Evolutionary conservation across 1,139 yeast genomes (phyloP), one percentile per base, ranked within the genome.

Genomic region (Sugiyamaella pinicola): DNA sequence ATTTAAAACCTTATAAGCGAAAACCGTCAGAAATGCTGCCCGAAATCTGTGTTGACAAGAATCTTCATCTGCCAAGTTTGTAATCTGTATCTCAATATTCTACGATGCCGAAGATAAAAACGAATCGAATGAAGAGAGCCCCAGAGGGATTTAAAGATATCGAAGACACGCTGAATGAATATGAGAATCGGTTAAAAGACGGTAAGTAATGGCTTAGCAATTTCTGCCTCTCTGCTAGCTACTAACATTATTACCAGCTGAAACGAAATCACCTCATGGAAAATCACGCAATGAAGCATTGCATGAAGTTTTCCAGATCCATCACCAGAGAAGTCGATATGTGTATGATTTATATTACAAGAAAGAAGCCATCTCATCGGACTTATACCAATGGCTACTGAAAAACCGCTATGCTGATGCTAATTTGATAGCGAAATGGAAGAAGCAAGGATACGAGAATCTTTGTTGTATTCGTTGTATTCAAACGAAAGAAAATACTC

Each of bases 391-490:
- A 44, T 90, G 93, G 88, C 72, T 90, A 22, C 64, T 88, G 51
- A 78, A 80, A 58, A 84, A 87, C 63, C 79, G 82, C 53, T 81
- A 82, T 61, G 87, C 81, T 1, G 93, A 90, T 65, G 81, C 75
- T 5, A 78, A 81, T 42, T 72, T 90, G 55, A 87, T 90, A 37
- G 95, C 96, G 33, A 90, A 90, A 68, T 90, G 97, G 97, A 84
- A 84, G 69, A 89, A 87, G 65, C 84, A 82, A 64, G 97, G 97
- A 7, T 90, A 90, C 69, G 97, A 90, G 66, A 80, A 85, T 55
- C 72, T 90, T 52, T 90, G 98, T 64, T 90, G 98, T 66, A 69
- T 90, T 56, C 78, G 81, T 59, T 90, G 98, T 66, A 87, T 90
- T 38, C 82, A 83, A 61, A 75, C 77, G n/a, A 72, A 69, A 38